Base-by-base conservation (phyloP, 495 filamentous ascomycete genomes). In the Penicillium waksmanii region DNA sequence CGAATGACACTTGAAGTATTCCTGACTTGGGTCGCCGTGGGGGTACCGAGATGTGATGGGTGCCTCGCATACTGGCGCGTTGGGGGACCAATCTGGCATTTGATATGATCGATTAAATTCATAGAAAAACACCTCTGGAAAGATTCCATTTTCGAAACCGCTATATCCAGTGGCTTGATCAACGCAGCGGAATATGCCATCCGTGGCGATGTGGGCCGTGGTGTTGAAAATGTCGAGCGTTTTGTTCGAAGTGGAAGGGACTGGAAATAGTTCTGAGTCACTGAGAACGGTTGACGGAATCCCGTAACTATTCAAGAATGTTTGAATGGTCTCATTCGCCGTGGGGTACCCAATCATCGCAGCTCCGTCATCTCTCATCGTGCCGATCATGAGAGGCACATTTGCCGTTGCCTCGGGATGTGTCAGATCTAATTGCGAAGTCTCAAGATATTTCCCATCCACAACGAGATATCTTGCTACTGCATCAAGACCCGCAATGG, bases 1-100 rank as follows among this genome's bases (percentile, higher is more conserved):
- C 5, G 67, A 70, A 21, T 70, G 67, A 38, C 67, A 70, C 27
- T 68, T 70, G 63, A 68, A 70, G 31, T 70, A 70, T 36, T 70
- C 67, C 17, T 57, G 19, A 25, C 27, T 66, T 17, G 67, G 67
- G 47, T 70, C 65, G 11, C 67, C 67, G 40, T 63, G 35, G 10
- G 62, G 67, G 19, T 55, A 64, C 13, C 48, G 60, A 0, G 61
- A 9, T 46, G 67, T 68, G 27, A 57, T 47, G 0, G 67, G 65
- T 17, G 67, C 65, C 15, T 70, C 42, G 46, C 67, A 70, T 11
- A 66, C 31, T 0, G 65, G 67, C 19, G 63, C 47, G 44, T 70
- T 70, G 1, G 67, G 67, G 5, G 64, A 71, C 54, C 53, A 73
- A n/a, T 51, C 63, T 18, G 56, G 61, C 64, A 67, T 63, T 40